Percentiles rank a stretch among this genome's conserved stretches.
phyloP scores from a whole-genome alignment of 148 eudicot genomes.

The Chenopodium album region DNA sequence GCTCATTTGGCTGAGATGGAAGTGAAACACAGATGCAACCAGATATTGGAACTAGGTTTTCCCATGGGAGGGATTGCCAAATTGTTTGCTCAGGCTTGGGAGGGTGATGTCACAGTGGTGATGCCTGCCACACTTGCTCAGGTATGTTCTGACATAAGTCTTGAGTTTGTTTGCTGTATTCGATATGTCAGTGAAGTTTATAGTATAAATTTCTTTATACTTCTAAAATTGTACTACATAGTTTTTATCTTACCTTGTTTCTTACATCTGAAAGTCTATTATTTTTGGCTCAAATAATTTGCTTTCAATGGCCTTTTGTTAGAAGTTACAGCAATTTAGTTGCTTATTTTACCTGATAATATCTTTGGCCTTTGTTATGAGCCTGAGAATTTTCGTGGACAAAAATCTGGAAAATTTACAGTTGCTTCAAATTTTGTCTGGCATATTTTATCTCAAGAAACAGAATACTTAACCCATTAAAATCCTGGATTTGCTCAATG shows the following conservation, averaged over 20 bases:
- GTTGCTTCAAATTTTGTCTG: background rate
- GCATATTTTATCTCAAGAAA: background rate
- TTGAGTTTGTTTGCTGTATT: background rate
- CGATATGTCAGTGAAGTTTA: background rate
- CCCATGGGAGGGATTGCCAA: slow-evolving; percentile 84
- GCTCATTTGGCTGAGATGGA: slow-evolving; percentile 96
- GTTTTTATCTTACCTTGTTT: background rate
- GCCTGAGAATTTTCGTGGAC: background rate
- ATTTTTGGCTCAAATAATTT: background rate
- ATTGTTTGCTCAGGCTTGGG: slow-evolving; percentile 99
- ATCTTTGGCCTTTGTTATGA: background rate
- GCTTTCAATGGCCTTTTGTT: background rate
- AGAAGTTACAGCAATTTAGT: background rate
- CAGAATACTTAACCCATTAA: background rate
- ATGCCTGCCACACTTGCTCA: slow-evolving; percentile 99
- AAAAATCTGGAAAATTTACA: background rate
- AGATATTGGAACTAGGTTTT: slow-evolving; percentile 90
- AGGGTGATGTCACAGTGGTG: slow-evolving; percentile 95
- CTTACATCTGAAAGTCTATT: background rate
- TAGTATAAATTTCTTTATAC: background rate
- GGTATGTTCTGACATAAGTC: slow-evolving; percentile 37
- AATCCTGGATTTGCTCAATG: background rate
- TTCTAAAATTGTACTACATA: background rate
- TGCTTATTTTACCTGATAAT: background rate
- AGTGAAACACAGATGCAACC: slow-evolving; percentile 93